Evolutionary conservation across 1,284 basidiomycete species (phyloP).

Genomic region (Mycosarcoma mackinlayi): DNA sequence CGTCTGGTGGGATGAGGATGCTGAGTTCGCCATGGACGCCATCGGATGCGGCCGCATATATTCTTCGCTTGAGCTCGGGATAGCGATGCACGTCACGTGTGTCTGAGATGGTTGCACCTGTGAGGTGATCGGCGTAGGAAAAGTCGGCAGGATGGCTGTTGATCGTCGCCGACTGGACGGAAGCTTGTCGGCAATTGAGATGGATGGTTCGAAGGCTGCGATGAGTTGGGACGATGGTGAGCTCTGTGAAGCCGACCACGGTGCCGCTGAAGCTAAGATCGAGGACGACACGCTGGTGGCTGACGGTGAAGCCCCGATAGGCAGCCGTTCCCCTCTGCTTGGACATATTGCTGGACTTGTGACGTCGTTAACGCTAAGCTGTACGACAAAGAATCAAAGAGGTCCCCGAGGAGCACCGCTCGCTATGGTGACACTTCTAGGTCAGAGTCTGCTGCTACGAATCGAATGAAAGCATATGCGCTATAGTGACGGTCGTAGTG

Average conservation of each 20-base stretch:
- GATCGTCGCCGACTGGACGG: conserved; percentile 79
- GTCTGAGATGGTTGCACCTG: conserved; percentile 77
- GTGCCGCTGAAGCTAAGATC: conserved; percentile 83
- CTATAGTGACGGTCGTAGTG: background rate
- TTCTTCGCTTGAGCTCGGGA: conserved; percentile 90
- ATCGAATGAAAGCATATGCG: conserved; percentile 10
- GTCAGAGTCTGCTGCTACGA: background rate
- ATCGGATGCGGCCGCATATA: conserved; percentile 89
- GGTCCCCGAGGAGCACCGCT: no score
- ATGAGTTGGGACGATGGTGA: conserved; percentile 82
- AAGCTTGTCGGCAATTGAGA: conserved; percentile 86
- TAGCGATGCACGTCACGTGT: conserved; percentile 83
- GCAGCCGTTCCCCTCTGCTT: conserved; percentile 40
- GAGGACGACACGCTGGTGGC: conserved; percentile 87
- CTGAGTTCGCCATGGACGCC: conserved; percentile 92
- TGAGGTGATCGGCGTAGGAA: conserved; percentile 79
- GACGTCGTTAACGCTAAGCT: background rate
- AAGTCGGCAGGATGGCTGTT: conserved; percentile 74
- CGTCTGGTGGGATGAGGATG: conserved; percentile 83
- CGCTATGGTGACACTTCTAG: no score
- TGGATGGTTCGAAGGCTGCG: conserved; percentile 81
- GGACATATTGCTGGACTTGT: conserved; percentile 24
- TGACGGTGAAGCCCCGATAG: conserved; percentile 63
- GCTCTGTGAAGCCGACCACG: conserved; percentile 78
- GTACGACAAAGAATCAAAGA: background rate